Base-by-base conservation (phyloP, 805 yeast genomes). In the Jamesozyma rosinii region DNA sequence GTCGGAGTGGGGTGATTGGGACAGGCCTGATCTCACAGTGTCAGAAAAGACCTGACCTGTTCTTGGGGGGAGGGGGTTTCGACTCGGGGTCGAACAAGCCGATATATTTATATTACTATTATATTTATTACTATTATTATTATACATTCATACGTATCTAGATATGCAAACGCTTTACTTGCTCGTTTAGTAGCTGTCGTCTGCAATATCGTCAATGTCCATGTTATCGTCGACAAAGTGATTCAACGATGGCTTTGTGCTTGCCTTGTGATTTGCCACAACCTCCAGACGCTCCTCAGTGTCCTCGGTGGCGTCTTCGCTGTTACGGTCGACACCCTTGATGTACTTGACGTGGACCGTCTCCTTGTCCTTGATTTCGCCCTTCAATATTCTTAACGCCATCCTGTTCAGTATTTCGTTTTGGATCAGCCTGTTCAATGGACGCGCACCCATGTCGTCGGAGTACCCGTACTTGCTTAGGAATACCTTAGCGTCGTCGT, bases 371-470 rank as follows among this genome's bases (percentile, higher is more conserved):
- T 69, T 73, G 46, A 92, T 76, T 63, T 89, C 95, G 11, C 94
- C 94, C 61, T 79, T 81, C 53, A 92, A 74, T 40, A 92, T 76
- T 66, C 86, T 74, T n/a, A 92, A 75, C 0, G 98, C 98, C 66
- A 92, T 70, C 57, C 74, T 79, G 68, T 92, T 92, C 63, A 92
- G 77, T 17, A 92, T 74, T 63, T 88, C 92, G 49, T 74, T 75
- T 65, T 92, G 97, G 52, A 92, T 90, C 55, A 92, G 75, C 57
- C 97, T 79, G 70, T 84, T 84, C 68, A 92, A 75, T 46, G 98
- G 98, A 63, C 98, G 77, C 5, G 98, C 98, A 68, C 98, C 98
- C 64, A 92, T 71, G 63, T 90, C 95, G 44, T 81, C 75, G 21
- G 95, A 86, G 68, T 89, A 92, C 40, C 98, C 98, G 54, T 86